Evolutionary conservation across 345 rosid species (phyloP), one percentile per base, ranked within the genome.

Genomic region (Gossypium ekmanianum): DNA sequence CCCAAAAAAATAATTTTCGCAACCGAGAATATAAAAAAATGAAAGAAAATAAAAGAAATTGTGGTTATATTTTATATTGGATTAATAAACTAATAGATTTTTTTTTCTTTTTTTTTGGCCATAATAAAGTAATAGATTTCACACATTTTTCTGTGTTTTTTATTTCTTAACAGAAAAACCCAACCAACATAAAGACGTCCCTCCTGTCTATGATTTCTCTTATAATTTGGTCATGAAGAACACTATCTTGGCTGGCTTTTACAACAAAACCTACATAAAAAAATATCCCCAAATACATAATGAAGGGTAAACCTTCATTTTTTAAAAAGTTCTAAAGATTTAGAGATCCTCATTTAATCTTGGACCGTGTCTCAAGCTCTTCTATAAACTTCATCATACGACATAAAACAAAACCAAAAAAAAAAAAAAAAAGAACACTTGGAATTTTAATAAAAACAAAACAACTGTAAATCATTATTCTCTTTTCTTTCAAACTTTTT

Each of bases 381-480:
- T 26, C 45, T 27, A 16, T 10, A 17, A 9, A 51, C 47, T 16
- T 22, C 29, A 56, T 48, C 72, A 27, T 5, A 68, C 9, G 17
- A 51, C 1, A 73, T 34, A 64, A 64, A 20, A 67, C 4, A 27
- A 29, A 41, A 44, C 17, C 16, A 43, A 59, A 61, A 2, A 61
- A 52, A 58, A 78, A 55, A n/a, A n/a, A 22, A 67, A 2, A 3
- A 1, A 13, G 3, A 24, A 0, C 12, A 41, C 69, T 45, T 50
- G 44, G 41, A 13, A 1, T 72, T 72, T 78, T 11, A 9, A 27
- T 16, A 14, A 27, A 50, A 51, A 57, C 66, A 75, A 63, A 11
- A 24, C 45, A 67, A 77, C 55, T 43, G 70, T 20, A 67, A 79
- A 61, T 52, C 70, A 61, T 57, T 61, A 45, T 69, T 61, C 18